Percentiles rank a stretch among this genome's conserved stretches.
These are phyloP conservation scores for Colletotrichum salicis DNA, from an alignment of 2,329 filamentous ascomycete species.

Conservation along the genomic window DNA sequence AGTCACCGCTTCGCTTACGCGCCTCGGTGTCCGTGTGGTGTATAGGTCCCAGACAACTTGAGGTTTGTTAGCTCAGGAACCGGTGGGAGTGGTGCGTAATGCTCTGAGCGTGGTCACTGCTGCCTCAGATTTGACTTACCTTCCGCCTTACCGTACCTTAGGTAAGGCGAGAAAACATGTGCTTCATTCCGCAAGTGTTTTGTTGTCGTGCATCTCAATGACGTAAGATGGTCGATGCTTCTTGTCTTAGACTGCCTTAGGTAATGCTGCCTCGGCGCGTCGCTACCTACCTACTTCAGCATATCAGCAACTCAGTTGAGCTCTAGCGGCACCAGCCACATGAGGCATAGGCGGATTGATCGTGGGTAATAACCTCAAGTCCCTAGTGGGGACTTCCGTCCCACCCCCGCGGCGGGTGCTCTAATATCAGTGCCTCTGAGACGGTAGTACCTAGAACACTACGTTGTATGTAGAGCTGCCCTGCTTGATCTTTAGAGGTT, in stretches of 20 bases:
- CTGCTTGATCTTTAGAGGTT: no score
- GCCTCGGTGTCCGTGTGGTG: neutral
- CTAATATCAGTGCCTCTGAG: neutral
- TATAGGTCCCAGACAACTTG: neutral
- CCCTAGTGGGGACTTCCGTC: no score
- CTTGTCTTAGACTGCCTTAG: neutral
- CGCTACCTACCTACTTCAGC: no score
- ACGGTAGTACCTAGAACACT: no score
- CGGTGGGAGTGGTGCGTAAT: neutral
- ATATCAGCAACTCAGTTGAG: no score
- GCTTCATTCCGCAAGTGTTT: neutral
- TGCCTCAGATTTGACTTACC: neutral
- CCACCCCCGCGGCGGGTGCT: neutral
- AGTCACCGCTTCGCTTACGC: neutral
- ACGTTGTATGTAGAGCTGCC: no score
- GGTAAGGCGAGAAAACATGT: neutral
- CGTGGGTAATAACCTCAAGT: no score
- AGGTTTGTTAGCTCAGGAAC: slow-evolving; percentile 7
- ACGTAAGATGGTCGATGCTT: neutral
- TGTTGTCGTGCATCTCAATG: neutral
- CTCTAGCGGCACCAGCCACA: neutral
- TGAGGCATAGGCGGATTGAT: neutral
- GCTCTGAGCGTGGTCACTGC: neutral
- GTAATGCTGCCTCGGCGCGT: neutral
- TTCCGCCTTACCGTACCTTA: neutral